Base-by-base conservation (phyloP, 179 eudicot genomes). In the Silene vulgaris region DNA sequence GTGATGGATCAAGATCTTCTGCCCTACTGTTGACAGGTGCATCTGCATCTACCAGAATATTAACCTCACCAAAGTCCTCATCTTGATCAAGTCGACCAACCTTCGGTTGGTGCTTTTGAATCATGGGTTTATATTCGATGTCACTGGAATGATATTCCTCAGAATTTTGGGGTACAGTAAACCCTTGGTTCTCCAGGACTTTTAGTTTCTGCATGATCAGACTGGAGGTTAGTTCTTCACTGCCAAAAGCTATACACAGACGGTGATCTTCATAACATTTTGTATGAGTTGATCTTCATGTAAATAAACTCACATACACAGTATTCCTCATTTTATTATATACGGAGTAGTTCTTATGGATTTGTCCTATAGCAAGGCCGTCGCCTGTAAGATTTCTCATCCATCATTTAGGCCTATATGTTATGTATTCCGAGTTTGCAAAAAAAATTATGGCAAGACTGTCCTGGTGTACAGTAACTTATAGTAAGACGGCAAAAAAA, bases 191-290 rank as follows among this genome's bases (percentile, higher is more conserved):
- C 79, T 83, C 85, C 16, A 67, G 70, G 65, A 76, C 82, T 83
- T 82, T 82, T 59, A 94, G 68, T 78, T 85, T 92, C 98, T 94
- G 88, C 72, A 75, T 74, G 17, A 45, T 45, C 61, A 50, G 5
- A 14, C 73, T 70, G 54, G 14, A 17, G 45, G 8, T 17, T 68
- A 68, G 54, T 4, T 68, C 56, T 68, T 3, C 26, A n/a, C 21
- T 14, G 59, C 59, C 59, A 52, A 52, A 52, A 13, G 17, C 17
- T 16, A 52, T 52, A 14, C 59, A 52, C 0, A 5, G 19, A 4
- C 16, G 17, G 19, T 50, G 17, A 5, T 50, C 9, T 37, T 37
- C 45, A 7, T 37, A 37, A 32, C 37, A 32, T 37, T 8, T 37
- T 37, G 45, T 37, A 37, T 8, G 45, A 37, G 45, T 3, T 37